A percentile compares a stretch with the other conserved stretches of the same genome.
phyloP scores from a whole-genome alignment of 768 basidiomycete genomes.

The Pleurotus tuoliensis region DNA sequence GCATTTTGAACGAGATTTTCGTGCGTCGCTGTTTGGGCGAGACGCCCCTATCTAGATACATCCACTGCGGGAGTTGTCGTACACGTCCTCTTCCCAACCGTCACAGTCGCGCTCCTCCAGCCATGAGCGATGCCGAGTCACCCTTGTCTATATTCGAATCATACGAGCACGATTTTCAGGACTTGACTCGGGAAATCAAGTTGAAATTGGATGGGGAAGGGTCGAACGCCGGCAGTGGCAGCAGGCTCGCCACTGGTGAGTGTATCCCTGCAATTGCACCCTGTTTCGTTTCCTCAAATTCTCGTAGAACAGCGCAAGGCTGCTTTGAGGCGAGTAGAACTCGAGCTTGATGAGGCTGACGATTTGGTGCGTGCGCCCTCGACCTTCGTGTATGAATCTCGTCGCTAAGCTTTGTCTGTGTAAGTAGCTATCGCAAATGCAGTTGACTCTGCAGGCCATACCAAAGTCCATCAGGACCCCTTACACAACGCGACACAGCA shows the following conservation, averaged over 20 bases:
- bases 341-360: constrained; percentile 91
- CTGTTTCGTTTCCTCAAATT: no score
- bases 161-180: constrained; percentile 82
- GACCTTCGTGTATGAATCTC: background rate
- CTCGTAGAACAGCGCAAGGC: constrained; percentile 75
- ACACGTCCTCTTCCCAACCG: no score
- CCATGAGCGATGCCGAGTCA: constrained; percentile 18
- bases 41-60: no score
- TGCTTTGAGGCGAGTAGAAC: constrained; percentile 73
- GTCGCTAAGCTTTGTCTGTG: background rate
- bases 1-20: no score
- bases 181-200: constrained; percentile 61
- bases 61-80: no score
- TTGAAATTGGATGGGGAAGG: constrained; percentile 75
- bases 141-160: constrained; percentile 70
- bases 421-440: constrained; percentile 84
- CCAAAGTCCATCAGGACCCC: constrained; percentile 74
- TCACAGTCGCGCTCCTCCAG: no score
- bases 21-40: no score
- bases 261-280: background rate
- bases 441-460: constrained; percentile 89
- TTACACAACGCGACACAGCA: constrained; percentile 63
- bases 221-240: constrained; percentile 66
- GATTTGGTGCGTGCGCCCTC: constrained; percentile 64
- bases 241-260: constrained; percentile 14